Conservation (phyloP, 805 yeast genomes). For the Metschnikowia vanudenii region DNA sequence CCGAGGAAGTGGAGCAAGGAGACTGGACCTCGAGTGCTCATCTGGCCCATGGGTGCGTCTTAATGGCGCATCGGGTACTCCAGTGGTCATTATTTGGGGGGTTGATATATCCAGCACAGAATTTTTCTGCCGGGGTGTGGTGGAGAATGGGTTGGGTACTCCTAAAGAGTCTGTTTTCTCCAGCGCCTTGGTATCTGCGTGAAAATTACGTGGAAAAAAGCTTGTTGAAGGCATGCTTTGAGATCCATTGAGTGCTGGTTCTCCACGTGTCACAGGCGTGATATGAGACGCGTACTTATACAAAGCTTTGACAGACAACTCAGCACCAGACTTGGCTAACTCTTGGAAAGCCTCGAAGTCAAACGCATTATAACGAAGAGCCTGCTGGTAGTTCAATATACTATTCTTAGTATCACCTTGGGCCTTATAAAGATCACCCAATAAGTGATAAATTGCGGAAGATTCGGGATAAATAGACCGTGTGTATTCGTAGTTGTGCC, state of each 20-base stretch:
- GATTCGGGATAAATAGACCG: conserved; percentile 55
- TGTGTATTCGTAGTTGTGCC: conserved; percentile 39
- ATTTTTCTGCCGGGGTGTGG: conserved; percentile 29
- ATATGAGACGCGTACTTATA: conserved; percentile 32
- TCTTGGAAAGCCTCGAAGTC: conserved; percentile 85
- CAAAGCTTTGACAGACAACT: conserved; percentile 57
- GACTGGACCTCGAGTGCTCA: conserved; percentile 7
- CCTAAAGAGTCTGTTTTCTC: conserved; percentile 9
- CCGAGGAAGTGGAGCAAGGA: conserved; percentile 11
- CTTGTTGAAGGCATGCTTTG: neutral
- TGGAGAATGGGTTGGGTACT: conserved; percentile 26
- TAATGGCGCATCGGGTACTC: conserved; percentile 39
- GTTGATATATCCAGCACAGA: conserved; percentile 16
- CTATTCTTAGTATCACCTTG: conserved; percentile 64
- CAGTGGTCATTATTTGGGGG: conserved; percentile 22
- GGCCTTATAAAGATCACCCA: conserved; percentile 66
- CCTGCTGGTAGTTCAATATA: conserved; percentile 62
- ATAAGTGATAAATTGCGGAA: conserved; percentile 63
- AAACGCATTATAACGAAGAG: conserved; percentile 72
- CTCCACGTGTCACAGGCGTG: neutral
- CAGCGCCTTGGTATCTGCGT: conserved; percentile 4
- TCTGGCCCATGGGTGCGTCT: conserved; percentile 21
- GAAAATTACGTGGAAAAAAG: conserved; percentile 9
- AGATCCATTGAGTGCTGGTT: neutral
- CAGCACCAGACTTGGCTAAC: conserved; percentile 69